A percentile compares a stretch with the other conserved stretches of the same genome.
Conservation (phyloP, 495 filamentous ascomycete genomes). For the Parathielavia appendiculata region DNA sequence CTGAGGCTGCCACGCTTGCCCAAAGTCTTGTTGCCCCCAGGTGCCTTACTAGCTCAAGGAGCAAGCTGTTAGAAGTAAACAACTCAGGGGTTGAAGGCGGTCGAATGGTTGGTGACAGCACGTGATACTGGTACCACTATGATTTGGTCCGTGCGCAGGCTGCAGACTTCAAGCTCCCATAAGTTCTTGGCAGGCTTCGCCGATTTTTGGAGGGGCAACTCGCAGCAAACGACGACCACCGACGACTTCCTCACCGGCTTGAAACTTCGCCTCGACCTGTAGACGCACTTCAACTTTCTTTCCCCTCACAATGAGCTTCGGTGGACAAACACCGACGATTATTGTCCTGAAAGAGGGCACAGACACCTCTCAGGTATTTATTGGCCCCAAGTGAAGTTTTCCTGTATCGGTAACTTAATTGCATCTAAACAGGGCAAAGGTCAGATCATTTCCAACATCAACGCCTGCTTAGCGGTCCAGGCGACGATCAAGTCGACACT, state of each 20-base stretch:
- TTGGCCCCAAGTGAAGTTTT: too few relatives aligned
- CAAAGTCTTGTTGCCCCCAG: not conserved
- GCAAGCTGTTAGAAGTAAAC: too few relatives aligned
- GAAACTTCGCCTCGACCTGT: conserved; percentile 16
- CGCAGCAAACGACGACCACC: conserved; percentile 2
- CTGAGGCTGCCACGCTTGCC: too few relatives aligned
- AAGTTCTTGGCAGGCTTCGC: too few relatives aligned
- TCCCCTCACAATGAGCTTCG: conserved; percentile 72
- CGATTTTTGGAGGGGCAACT: not conserved
- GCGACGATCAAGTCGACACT: conserved; percentile 90
- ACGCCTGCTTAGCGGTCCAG: conserved; percentile 96
- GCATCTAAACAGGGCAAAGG: conserved; percentile 94
- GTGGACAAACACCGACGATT: conserved; percentile 96
- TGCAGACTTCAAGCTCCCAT: not conserved
- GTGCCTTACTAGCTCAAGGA: too few relatives aligned
- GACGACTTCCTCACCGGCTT: conserved; percentile 4
- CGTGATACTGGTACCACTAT: not conserved
- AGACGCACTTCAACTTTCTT: conserved; percentile 5
- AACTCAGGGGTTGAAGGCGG: too few relatives aligned
- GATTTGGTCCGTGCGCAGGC: conserved; percentile 7
- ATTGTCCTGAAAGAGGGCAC: conserved; percentile 98
- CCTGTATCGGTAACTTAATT: too few relatives aligned
- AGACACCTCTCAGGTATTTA: too few relatives aligned
- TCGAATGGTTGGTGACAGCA: not conserved
- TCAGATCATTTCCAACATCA: conserved; percentile 97